phyloP scores from a whole-genome alignment of 164 flowering plant genomes.

The Litsea cubeba region DNA sequence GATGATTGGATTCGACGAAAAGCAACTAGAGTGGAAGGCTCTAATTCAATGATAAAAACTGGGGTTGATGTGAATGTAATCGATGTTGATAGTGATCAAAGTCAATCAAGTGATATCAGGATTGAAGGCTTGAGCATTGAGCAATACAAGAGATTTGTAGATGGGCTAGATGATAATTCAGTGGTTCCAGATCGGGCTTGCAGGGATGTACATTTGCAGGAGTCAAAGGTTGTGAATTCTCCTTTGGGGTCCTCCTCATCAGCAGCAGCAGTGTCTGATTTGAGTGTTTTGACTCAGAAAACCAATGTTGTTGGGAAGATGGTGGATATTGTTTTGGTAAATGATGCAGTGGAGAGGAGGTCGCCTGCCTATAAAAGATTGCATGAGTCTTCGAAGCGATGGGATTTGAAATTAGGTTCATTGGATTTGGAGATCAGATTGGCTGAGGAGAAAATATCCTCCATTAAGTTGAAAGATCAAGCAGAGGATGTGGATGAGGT shows the following conservation, averaged over 20 bases:
- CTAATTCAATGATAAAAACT: background rate
- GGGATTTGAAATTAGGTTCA: background rate
- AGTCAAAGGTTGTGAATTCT: background rate
- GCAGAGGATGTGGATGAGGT: background rate
- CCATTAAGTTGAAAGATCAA: background rate
- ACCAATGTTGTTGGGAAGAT: background rate
- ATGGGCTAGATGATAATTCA: background rate
- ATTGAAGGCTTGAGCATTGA: background rate
- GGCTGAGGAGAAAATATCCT: background rate
- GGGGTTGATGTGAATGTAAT: background rate
- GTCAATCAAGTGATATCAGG: background rate
- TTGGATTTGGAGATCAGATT: constrained; percentile 3
- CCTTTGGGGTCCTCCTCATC: background rate
- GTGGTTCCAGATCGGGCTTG: background rate
- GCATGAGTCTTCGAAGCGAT: background rate
- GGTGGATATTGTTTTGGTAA: background rate
- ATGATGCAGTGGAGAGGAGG: constrained; percentile 1
- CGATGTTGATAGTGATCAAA: background rate
- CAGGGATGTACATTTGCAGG: background rate
- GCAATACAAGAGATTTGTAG: background rate
- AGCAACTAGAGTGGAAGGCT: background rate
- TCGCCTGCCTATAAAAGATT: constrained; percentile 1
- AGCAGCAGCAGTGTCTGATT: background rate
- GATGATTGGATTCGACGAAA: background rate
- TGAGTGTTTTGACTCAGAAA: background rate